Evolutionary conservation across 2,329 filamentous ascomycete species (phyloP).

Genomic region (Colletotrichum falcatum): DNA sequence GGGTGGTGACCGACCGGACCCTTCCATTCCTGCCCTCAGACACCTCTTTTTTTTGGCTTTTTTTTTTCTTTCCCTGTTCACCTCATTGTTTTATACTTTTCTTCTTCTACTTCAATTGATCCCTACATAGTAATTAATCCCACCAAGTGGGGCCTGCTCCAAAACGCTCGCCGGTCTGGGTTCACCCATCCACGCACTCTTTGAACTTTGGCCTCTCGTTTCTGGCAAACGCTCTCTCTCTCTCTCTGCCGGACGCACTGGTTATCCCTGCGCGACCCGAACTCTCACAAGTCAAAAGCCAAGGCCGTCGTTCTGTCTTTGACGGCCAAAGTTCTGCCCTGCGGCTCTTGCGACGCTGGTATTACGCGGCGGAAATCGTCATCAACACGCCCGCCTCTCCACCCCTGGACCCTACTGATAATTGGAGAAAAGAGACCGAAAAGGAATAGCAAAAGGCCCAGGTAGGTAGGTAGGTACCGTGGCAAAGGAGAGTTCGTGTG

Average conservation of each 20-base stretch:
- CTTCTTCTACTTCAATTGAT: background rate
- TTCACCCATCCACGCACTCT: background rate
- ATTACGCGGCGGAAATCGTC: background rate
- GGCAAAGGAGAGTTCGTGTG: too few relatives aligned
- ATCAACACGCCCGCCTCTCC: background rate
- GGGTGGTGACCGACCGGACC: background rate
- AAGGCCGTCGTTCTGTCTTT: background rate
- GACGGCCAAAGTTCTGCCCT: conserved; percentile 11
- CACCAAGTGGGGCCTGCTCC: background rate
- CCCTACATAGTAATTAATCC: background rate
- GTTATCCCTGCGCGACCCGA: background rate
- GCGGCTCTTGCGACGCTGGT: conserved; percentile 23
- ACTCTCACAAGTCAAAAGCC: background rate
- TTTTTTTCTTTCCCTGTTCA: too few relatives aligned
- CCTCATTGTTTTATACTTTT: too few relatives aligned
- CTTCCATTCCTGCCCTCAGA: background rate
- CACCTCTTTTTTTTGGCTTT: background rate
- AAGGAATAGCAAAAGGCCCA: background rate
- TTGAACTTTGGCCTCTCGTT: too few relatives aligned
- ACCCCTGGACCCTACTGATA: conserved; percentile 17
- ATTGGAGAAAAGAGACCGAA: background rate
- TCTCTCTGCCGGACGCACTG: too few relatives aligned
- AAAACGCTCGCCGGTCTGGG: background rate
- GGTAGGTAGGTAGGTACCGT: too few relatives aligned
- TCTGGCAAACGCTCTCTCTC: background rate